Percentiles rank a stretch among this genome's conserved stretches.
These are phyloP conservation scores for Diaporthe vaccinii DNA, from an alignment of 2,329 filamentous ascomycete genomes.

Conservation along the genomic window DNA sequence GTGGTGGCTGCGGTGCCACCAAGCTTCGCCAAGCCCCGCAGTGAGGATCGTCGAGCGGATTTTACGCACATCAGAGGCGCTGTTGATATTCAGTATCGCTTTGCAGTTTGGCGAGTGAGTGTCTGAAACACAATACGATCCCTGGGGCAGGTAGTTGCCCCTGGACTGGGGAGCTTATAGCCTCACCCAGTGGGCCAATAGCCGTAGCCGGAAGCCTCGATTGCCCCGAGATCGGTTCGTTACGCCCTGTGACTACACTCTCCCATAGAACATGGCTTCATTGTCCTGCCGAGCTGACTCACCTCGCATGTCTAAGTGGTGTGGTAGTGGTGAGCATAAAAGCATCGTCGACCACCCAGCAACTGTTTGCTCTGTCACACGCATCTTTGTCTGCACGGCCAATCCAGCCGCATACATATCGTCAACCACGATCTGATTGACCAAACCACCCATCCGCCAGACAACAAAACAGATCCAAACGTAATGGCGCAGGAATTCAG, in stretches of 20 bases:
- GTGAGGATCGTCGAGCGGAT: not conserved
- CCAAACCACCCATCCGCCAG: too few relatives aligned
- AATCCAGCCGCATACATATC: too few relatives aligned
- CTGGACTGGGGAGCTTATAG: not conserved
- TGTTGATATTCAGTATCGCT: not conserved
- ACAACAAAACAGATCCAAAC: too few relatives aligned
- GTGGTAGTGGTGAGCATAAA: not conserved
- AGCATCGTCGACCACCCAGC: not conserved
- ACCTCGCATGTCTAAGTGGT: not conserved
- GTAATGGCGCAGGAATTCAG: slow-evolving; percentile 36
- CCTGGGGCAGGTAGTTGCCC: not conserved
- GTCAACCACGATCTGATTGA: too few relatives aligned
- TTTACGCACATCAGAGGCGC: not conserved
- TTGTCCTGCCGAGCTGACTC: not conserved
- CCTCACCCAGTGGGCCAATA: not conserved
- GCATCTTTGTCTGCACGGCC: not conserved
- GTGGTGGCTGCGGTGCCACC: not conserved
- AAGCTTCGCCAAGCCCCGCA: not conserved
- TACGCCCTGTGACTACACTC: not conserved
- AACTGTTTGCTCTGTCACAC: not conserved
- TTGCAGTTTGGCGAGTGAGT: not conserved
- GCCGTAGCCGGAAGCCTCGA: too few relatives aligned
- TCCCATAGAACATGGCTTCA: not conserved
- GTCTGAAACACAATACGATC: not conserved
- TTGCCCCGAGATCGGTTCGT: not conserved